Percentiles rank a stretch among this genome's conserved stretches.
Evolutionary conservation across 371 early-diverging fungal genomes (phyloP).

Genomic region (Blastocladiella emersonii): DNA sequence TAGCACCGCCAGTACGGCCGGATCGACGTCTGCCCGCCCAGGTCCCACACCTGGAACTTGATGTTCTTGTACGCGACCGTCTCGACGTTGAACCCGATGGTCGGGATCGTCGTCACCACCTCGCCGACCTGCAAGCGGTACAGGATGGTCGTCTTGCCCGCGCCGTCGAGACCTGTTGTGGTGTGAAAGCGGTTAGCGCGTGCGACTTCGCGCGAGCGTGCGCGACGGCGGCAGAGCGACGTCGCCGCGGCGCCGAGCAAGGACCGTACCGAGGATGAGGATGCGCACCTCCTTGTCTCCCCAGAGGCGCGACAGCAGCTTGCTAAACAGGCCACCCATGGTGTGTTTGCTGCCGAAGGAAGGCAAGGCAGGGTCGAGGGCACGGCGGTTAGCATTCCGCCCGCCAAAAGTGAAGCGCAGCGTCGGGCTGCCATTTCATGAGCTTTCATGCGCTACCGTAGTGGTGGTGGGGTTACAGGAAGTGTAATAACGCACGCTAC

Average conservation of each 20-base stretch:
- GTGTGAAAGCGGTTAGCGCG: not conserved
- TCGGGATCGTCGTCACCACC: conserved; percentile 93
- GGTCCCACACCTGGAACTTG: conserved; percentile 64
- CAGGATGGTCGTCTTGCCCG: conserved; percentile 98
- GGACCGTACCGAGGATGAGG: conserved; percentile 61
- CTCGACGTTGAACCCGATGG: conserved; percentile 51
- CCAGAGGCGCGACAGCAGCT: conserved; percentile 47
- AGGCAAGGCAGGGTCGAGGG: too few relatives aligned
- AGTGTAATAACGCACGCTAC: too few relatives aligned
- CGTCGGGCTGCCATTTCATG: too few relatives aligned
- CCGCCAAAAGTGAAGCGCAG: too few relatives aligned
- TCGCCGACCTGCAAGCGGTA: conserved; percentile 78
- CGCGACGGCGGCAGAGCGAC: not conserved
- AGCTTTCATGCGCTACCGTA: too few relatives aligned
- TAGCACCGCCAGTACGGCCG: conserved; percentile 77
- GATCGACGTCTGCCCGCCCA: conserved; percentile 34
- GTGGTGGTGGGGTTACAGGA: too few relatives aligned
- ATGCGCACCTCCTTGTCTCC: conserved; percentile 92
- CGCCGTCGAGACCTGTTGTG: conserved; percentile 63
- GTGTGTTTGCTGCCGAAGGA: too few relatives aligned
- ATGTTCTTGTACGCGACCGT: conserved; percentile 94
- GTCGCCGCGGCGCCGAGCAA: not conserved
- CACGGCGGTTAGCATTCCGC: too few relatives aligned
- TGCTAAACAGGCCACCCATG: conserved; percentile 27
- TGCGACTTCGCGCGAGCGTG: not conserved